These are phyloP conservation scores for Wickerhamiella lipophila DNA, from an alignment of 805 yeast genomes.

Conservation along the genomic window DNA sequence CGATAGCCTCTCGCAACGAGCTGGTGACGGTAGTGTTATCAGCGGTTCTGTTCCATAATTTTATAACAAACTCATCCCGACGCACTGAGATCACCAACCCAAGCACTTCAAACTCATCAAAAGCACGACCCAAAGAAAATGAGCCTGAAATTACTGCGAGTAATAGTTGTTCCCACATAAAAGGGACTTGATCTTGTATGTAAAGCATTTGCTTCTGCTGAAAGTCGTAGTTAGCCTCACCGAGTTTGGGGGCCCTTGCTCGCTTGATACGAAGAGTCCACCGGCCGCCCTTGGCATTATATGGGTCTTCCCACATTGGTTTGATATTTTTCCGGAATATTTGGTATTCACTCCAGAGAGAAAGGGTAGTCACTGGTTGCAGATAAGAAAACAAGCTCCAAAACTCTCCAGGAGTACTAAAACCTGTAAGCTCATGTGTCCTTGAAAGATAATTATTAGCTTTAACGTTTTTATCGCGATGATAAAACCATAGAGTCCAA, in stretches of 20 bases:
- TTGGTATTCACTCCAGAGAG: conserved; percentile 36
- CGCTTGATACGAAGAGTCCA: conserved; percentile 39
- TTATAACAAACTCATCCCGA: conserved; percentile 45
- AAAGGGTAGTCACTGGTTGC: conserved; percentile 19
- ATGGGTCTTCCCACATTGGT: conserved; percentile 60
- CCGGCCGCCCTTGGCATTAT: conserved; percentile 47
- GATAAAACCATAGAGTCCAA: conserved; percentile 27
- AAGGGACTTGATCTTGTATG: conserved; percentile 18
- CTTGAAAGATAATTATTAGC: conserved; percentile 22
- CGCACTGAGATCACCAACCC: conserved; percentile 51
- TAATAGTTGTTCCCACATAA: conserved; percentile 34
- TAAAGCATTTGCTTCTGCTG: conserved; percentile 7
- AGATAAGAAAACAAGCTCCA: conserved; percentile 86
- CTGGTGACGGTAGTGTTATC: conserved; percentile 25
- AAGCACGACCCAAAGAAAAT: conserved; percentile 33
- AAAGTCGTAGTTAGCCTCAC: conserved; percentile 1
- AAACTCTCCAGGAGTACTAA: conserved; percentile 84
- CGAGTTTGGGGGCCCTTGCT: not conserved
- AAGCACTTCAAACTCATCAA: conserved; percentile 33
- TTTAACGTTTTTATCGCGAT: conserved; percentile 23
- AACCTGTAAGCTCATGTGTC: conserved; percentile 67
- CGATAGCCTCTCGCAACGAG: conserved; percentile 18
- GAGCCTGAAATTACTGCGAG: conserved; percentile 41
- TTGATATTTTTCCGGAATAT: conserved; percentile 47
- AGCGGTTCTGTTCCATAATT: conserved; percentile 44